A percentile compares a stretch with the other conserved stretches of the same genome.
Conservation (phyloP, 108 stramenopile species). For the Pseudonitzschia multistriata region DNA sequence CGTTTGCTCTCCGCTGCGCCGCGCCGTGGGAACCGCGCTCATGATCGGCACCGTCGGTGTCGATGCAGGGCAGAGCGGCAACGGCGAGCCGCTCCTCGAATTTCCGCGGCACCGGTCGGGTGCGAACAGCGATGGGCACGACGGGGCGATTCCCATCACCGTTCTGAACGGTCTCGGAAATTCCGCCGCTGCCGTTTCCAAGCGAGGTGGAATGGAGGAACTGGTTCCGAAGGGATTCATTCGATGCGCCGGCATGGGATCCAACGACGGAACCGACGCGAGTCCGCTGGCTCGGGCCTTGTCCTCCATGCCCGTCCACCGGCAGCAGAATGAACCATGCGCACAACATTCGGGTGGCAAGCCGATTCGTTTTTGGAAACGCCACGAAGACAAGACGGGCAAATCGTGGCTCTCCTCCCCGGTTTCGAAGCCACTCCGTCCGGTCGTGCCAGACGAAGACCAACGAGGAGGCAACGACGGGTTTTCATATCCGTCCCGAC, state of each 20-base stretch:
- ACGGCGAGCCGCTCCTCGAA: not conserved
- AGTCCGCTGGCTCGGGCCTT: not conserved
- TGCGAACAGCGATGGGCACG: not conserved
- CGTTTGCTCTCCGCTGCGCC: slow-evolving; percentile 7
- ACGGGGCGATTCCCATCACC: not conserved
- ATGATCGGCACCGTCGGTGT: not conserved
- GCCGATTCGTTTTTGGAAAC: not conserved
- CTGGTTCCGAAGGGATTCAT: not conserved
- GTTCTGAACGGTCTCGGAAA: not conserved
- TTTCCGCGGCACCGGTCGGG: not conserved
- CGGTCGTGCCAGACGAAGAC: not conserved
- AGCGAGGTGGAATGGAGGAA: not conserved
- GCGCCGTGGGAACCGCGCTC: not conserved
- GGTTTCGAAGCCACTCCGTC: not conserved
- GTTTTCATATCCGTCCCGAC: not conserved
- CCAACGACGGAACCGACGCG: slow-evolving; percentile 81
- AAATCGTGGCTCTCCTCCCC: not conserved
- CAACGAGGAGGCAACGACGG: not conserved
- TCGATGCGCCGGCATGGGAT: slow-evolving; percentile 37
- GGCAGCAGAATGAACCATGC: not conserved
- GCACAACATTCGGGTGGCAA: not conserved
- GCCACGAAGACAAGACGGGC: not conserved
- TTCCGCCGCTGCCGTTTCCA: not conserved
- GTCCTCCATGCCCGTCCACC: not conserved
- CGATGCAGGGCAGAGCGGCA: not conserved